Conservation (phyloP, 2,329 filamentous ascomycete genomes). For the Celoporthe dispersa region DNA sequence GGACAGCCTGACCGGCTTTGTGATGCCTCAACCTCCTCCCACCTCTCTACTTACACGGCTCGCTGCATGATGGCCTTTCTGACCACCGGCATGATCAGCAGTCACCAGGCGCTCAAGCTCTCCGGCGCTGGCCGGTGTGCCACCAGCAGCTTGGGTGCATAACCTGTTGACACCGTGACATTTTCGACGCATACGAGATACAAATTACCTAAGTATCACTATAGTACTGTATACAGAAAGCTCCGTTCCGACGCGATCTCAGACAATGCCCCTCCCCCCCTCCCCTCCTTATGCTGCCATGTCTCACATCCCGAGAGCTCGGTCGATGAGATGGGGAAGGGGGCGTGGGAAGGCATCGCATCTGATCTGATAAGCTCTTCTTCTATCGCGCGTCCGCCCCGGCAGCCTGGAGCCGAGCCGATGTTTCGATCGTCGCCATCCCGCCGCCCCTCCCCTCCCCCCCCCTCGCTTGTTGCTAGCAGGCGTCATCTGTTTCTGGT, state of each 20-base stretch:
- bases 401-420: constrained; percentile 6
- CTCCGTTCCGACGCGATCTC: neutral
- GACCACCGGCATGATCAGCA: neutral
- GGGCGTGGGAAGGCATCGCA: neutral
- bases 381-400: neutral
- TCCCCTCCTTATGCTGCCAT: neutral
- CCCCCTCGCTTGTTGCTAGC: neutral
- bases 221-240: neutral
- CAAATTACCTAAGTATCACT: neutral
- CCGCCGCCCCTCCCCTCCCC: neutral
- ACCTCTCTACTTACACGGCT: neutral
- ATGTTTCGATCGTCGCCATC: neutral
- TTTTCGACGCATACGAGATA: neutral
- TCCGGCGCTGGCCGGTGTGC: neutral
- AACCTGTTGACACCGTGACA: neutral
- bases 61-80: neutral
- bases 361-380: neutral
- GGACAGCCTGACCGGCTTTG: constrained; percentile 7
- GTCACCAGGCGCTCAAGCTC: neutral
- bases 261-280: constrained; percentile 1
- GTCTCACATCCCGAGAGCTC: constrained; percentile 1
- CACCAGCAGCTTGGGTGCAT: neutral
- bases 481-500: neutral
- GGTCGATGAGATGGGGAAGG: neutral
- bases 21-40: neutral